Percentiles rank a stretch among this genome's conserved stretches.
phyloP scores from a whole-genome alignment of 2,329 filamentous ascomycete genomes.

The Cladosporium velox region DNA sequence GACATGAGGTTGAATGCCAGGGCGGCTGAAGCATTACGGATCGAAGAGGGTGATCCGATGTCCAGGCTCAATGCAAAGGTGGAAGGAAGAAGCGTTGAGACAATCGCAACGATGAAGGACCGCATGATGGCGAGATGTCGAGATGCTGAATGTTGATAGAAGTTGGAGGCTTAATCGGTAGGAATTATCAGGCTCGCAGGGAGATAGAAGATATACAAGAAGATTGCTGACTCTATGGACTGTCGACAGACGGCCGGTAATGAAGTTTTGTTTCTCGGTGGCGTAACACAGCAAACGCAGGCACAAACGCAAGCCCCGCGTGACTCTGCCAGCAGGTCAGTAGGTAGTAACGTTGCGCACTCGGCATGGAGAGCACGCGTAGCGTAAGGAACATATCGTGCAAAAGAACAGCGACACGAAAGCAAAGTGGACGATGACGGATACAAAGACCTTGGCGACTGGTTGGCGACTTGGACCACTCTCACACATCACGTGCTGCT shows the following conservation, averaged over 20 bases:
- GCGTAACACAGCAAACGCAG: constrained; percentile 12
- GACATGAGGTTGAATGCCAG: constrained; percentile 39
- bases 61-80: constrained; percentile 27
- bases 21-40: constrained; percentile 36
- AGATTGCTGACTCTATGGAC: background rate
- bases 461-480: constrained; percentile 7
- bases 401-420: background rate
- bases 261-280: background rate
- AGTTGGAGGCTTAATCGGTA: background rate
- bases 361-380: background rate
- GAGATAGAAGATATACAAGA: background rate
- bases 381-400: background rate
- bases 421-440: constrained; percentile 10
- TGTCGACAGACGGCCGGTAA: background rate
- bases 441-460: constrained; percentile 19
- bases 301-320: background rate
- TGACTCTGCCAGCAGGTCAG: constrained; percentile 20
- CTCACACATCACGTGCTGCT: background rate
- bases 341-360: background rate
- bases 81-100: constrained; percentile 11
- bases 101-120: background rate
- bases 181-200: background rate
- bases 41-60: constrained; percentile 32
- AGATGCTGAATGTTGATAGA: background rate
- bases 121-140: background rate